Evolutionary conservation across 495 filamentous ascomycete genomes (phyloP).

Genomic region (Trichoderma virens): DNA sequence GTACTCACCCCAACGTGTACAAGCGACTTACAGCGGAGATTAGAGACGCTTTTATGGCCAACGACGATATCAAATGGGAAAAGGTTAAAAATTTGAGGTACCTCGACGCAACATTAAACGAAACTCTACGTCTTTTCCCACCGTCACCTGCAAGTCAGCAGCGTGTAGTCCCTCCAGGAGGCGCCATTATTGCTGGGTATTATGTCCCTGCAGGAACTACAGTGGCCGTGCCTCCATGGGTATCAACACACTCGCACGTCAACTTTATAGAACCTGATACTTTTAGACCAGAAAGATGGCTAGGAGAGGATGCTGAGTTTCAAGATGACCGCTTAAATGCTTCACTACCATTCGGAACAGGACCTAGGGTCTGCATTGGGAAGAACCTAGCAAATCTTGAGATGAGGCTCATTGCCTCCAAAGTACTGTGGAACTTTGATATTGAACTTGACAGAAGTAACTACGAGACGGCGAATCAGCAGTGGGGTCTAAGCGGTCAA

Average conservation of each 20-base stretch:
- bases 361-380: constrained; percentile 40
- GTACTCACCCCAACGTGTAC: constrained; percentile 13
- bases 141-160: constrained; percentile 13
- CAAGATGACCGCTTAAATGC: constrained; percentile 10
- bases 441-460: neutral
- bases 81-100: constrained; percentile 15
- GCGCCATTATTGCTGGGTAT: constrained; percentile 15
- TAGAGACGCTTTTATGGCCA: constrained; percentile 12
- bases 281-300: constrained; percentile 43
- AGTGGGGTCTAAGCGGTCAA: neutral
- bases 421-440: constrained; percentile 7
- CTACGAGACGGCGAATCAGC: neutral
- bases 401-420: neutral
- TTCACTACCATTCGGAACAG: constrained; percentile 34
- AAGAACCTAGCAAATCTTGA: constrained; percentile 30
- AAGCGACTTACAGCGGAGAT: constrained; percentile 14
- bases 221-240: constrained; percentile 19
- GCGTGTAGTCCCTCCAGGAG: constrained; percentile 13
- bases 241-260: constrained; percentile 13
- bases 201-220: constrained; percentile 16
- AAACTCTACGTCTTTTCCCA: constrained; percentile 14
- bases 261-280: constrained; percentile 27
- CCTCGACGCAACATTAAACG: constrained; percentile 14
- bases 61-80: constrained; percentile 15
- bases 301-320: constrained; percentile 22